Evolutionary conservation across 371 early-diverging fungal genomes (phyloP).

Genomic region (Mortierella sp.): DNA sequence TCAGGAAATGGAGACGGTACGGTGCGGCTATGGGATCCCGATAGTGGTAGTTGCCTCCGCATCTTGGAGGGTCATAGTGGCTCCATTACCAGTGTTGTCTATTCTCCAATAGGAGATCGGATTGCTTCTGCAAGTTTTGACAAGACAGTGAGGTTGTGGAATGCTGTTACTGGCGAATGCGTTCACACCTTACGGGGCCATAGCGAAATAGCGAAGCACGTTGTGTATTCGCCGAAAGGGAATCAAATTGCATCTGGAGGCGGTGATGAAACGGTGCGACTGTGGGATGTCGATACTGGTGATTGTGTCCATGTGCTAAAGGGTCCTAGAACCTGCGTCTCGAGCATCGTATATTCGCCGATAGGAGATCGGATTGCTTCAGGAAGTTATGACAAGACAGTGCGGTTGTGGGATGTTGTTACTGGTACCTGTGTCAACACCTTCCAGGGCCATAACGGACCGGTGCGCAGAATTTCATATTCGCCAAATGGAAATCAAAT

Average conservation of each 20-base stretch:
- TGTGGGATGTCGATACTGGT: constrained; percentile 12
- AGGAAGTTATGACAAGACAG: background rate
- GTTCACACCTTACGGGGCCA: background rate
- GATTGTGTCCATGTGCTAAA: background rate
- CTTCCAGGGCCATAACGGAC: background rate
- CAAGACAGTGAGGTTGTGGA: constrained; percentile 13
- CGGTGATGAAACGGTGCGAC: background rate
- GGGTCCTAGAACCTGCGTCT: background rate
- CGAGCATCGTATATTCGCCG: background rate
- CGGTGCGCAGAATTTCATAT: background rate
- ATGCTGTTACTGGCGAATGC: background rate
- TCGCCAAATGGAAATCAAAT: background rate
- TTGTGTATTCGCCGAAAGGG: constrained; percentile 4
- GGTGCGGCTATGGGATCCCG: no score
- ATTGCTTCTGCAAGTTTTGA: no score
- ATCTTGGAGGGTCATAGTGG: no score
- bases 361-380: background rate
- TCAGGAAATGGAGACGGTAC: background rate
- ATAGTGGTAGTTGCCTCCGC: no score
- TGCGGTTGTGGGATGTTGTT: constrained; percentile 3
- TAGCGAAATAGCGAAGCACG: background rate
- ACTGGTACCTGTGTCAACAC: constrained; percentile 26
- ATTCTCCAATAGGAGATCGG: no score
- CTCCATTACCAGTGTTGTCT: no score
- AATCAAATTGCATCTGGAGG: constrained; percentile 6